phyloP scores from a whole-genome alignment of 2,329 filamentous ascomycete genomes.

The Ophiosphaerella korrae region DNA sequence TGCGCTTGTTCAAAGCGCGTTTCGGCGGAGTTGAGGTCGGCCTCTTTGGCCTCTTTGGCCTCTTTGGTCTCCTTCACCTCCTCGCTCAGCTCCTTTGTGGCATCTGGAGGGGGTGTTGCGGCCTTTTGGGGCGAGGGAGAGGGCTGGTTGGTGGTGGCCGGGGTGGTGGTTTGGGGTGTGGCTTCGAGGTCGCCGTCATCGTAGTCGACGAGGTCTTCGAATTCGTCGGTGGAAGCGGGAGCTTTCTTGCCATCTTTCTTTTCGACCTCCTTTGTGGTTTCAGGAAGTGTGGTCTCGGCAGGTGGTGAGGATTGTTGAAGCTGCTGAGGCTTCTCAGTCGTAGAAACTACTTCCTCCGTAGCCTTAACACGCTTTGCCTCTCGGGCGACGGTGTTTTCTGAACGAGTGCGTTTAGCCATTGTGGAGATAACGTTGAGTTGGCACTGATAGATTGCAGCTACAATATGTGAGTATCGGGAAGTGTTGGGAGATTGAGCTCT shows the following conservation, averaged over 20 bases:
- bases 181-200: slow-evolving; percentile 1
- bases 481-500: too few species aligned
- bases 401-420: too few species aligned
- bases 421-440: too few species aligned
- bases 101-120: not conserved
- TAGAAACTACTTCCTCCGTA: too few species aligned
- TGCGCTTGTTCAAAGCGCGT: not conserved
- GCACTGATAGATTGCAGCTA: too few species aligned
- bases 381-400: too few species aligned
- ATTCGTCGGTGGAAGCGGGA: not conserved
- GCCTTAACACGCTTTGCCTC: too few species aligned
- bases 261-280: too few species aligned
- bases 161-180: too few species aligned
- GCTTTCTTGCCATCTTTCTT: not conserved
- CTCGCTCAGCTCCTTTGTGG: not conserved
- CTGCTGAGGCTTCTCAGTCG: not conserved
- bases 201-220: slow-evolving; percentile 7
- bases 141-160: too few species aligned
- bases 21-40: not conserved
- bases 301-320: not conserved
- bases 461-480: too few species aligned
- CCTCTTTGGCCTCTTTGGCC: not conserved
- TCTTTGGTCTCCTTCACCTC: not conserved
- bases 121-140: not conserved
- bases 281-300: not conserved